A percentile compares a stretch with the other conserved stretches of the same genome.
These are phyloP conservation scores for Cercospora canescens DNA, from an alignment of 2,329 filamentous ascomycete genomes.

Conservation along the genomic window DNA sequence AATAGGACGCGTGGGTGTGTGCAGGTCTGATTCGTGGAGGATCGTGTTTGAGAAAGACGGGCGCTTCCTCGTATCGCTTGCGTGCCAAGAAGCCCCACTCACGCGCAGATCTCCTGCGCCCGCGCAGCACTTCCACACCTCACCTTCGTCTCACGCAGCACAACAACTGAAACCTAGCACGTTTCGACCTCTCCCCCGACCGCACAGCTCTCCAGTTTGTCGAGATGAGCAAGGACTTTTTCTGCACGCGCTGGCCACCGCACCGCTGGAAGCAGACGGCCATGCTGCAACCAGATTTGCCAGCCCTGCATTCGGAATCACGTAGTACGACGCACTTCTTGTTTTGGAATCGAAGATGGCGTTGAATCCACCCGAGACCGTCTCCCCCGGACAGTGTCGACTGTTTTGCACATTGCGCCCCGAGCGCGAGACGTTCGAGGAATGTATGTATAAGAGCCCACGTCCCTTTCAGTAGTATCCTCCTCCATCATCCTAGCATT, in stretches of 20 bases:
- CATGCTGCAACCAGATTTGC: conserved; percentile 6
- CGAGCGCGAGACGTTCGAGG: not conserved
- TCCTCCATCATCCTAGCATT: conserved; percentile 5
- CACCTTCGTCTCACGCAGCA: conserved; percentile 6
- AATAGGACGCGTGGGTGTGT: not conserved
- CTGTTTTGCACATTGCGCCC: not conserved
- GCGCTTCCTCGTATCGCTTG: not conserved
- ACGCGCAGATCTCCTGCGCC: not conserved
- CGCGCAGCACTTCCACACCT: not conserved
- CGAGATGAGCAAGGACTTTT: conserved; percentile 22
- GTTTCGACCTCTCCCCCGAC: conserved; percentile 13
- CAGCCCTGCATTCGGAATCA: conserved; percentile 8
- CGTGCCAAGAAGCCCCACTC: not conserved
- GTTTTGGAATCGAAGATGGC: conserved; percentile 20
- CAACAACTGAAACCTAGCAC: conserved; percentile 15
- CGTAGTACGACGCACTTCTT: conserved; percentile 9
- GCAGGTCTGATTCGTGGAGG: conserved; percentile 1
- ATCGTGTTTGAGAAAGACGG: not conserved
- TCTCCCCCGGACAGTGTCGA: conserved; percentile 15
- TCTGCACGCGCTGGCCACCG: conserved; percentile 11
- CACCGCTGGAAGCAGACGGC: not conserved
- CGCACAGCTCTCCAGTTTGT: conserved; percentile 11
- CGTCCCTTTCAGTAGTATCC: not conserved
- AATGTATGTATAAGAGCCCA: conserved; percentile 17
- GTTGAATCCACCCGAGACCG: conserved; percentile 5